Conservation (phyloP, 805 yeast species). For the Metschnikowia shivogae region DNA sequence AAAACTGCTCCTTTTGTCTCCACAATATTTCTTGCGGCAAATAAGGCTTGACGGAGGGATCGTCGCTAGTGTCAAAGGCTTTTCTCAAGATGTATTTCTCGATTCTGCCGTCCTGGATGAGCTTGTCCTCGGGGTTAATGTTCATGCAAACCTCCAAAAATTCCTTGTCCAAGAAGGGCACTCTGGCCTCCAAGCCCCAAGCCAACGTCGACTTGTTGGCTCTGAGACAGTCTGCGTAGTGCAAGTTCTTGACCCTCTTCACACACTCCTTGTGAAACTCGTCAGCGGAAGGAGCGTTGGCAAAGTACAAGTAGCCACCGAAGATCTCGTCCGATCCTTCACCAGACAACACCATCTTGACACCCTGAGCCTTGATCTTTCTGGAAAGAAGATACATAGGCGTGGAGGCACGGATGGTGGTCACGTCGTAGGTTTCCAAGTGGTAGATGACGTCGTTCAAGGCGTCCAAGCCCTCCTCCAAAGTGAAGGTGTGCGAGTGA, state of each 20-base stretch:
- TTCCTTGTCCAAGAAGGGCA: constrained; percentile 94
- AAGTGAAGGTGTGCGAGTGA: constrained; percentile 96
- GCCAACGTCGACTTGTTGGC: constrained; percentile 99
- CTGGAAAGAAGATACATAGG: constrained; percentile 96
- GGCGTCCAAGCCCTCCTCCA: constrained; percentile 96
- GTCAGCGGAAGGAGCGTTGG: constrained; percentile 86
- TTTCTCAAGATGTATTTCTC: constrained; percentile 96
- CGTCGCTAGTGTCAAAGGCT: constrained; percentile 93
- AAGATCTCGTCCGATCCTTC: constrained; percentile 99
- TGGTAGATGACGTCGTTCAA: constrained; percentile 91
- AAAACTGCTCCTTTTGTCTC: constrained; percentile 99
- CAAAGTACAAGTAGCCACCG: constrained; percentile 97
- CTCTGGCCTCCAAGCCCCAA: constrained; percentile 99
- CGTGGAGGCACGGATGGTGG: constrained; percentile 98
- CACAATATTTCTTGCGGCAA: constrained; percentile 94
- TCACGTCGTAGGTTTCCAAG: constrained; percentile 96
- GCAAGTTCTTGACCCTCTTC: constrained; percentile 94
- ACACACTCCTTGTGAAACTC: constrained; percentile 97
- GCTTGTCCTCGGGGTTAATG: constrained; percentile 89
- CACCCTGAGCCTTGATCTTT: constrained; percentile 99
- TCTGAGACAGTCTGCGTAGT: constrained; percentile 93
- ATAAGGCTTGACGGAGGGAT: constrained; percentile 74
- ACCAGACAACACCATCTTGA: constrained; percentile 98
- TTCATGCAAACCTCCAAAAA: constrained; percentile 91
- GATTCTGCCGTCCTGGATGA: constrained; percentile 75